phyloP scores from a whole-genome alignment of 2,329 filamentous ascomycete genomes.

The Colletotrichum navitas region DNA sequence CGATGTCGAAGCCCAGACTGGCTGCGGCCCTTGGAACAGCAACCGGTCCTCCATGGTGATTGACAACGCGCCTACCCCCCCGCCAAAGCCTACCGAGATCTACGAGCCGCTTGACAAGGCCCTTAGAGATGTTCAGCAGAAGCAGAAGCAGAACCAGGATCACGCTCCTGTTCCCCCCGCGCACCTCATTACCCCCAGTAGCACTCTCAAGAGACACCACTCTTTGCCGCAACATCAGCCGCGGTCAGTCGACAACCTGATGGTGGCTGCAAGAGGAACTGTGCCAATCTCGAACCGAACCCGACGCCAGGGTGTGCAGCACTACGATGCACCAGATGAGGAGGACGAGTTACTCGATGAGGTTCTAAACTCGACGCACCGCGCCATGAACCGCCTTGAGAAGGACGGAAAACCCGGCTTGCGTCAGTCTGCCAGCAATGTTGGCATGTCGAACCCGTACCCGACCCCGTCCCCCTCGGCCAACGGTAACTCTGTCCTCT shows the following conservation, averaged over 20 bases:
- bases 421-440: slow-evolving; percentile 74
- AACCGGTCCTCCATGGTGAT: slow-evolving; percentile 88
- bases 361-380: slow-evolving; percentile 81
- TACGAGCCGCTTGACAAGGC: slow-evolving; percentile 73
- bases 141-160: slow-evolving; percentile 62
- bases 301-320: slow-evolving; percentile 81
- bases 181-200: slow-evolving; percentile 64
- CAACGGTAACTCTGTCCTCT: slow-evolving; percentile 81
- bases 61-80: slow-evolving; percentile 67
- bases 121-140: slow-evolving; percentile 66
- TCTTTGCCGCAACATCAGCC: slow-evolving; percentile 71
- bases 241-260: slow-evolving; percentile 73
- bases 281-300: slow-evolving; percentile 84
- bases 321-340: slow-evolving; percentile 95
- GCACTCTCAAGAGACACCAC: slow-evolving; percentile 73
- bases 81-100: slow-evolving; percentile 64
- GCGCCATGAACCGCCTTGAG: slow-evolving; percentile 79
- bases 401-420: slow-evolving; percentile 64
- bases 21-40: slow-evolving; percentile 89
- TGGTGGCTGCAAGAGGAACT: slow-evolving; percentile 63
- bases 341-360: slow-evolving; percentile 97
- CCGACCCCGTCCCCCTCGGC: slow-evolving; percentile 82
- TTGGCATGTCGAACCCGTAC: slow-evolving; percentile 72
- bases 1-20: slow-evolving; percentile 92
- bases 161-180: slow-evolving; percentile 64